Evolutionary conservation across 306 rosid genomes (phyloP), one percentile per base, ranked within the genome.

Genomic region (Lablab purpureus): DNA sequence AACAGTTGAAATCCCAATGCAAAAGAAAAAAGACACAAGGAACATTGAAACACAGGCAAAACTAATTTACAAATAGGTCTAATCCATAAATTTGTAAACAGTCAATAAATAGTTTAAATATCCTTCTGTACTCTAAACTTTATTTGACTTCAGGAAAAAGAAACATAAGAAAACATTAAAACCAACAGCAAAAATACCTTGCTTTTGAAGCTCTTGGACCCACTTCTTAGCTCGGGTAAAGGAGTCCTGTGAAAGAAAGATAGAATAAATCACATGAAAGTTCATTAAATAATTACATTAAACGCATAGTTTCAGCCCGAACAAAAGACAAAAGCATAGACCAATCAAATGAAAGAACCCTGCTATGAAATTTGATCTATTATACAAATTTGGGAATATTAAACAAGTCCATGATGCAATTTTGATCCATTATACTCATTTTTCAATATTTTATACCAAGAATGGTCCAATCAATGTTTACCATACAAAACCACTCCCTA

Each of bases 131-230:
- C 54, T 81, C 56, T 25, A 58, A 10, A 50, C 18, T 84, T 21
- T 14, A 50, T 40, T 68, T 52, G 43, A 54, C 62, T 47, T 15
- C 2, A n/a, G 49, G 13, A 69, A 72, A 40, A 73, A 19, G 17
- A 52, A 54, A 12, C 34, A 46, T 41, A 5, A 64, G 30, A 75
- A 75, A 58, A 10, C 40, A 30, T 54, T 11, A 54, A 68, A 64
- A 58, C 50, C 17, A 78, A 67, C 18, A 87, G 76, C 50, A 74
- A 81, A 76, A 77, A 85, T 80, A 88, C 91, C 91, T 88, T 88
- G 91, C 81, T 85, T 88, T 69, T 88, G 91, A 85, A 88, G 91
- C 83, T 88, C 91, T 84, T 88, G 88, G 73, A 88, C 91, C 91
- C 91, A 88, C 69, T 88, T 88, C 85, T 84, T 88, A 55, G 91